phyloP scores from a whole-genome alignment of 2,329 filamentous ascomycete genomes.

The Calonectria pseudoreteaudii region DNA sequence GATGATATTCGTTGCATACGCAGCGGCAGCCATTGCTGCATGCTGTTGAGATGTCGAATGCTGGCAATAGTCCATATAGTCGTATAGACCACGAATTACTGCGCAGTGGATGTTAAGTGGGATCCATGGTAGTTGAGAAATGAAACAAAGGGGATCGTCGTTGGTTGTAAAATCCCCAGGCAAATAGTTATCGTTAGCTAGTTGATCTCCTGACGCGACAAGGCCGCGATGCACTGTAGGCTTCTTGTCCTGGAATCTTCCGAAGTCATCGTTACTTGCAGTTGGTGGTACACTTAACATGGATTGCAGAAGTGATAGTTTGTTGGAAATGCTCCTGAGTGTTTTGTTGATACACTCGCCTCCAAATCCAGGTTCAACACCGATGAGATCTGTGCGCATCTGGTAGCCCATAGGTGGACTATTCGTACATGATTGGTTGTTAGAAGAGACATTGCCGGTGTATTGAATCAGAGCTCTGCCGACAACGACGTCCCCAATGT shows the following conservation, averaged over 20 bases:
- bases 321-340: neutral
- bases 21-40: neutral
- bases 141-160: neutral
- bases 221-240: neutral
- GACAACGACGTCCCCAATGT: neutral
- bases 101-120: neutral
- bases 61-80: too few relatives aligned
- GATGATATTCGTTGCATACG: neutral
- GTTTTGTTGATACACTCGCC: neutral
- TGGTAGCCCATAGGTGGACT: too few relatives aligned
- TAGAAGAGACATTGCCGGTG: neutral
- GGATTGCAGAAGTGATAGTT: neutral
- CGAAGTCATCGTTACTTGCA: too few relatives aligned
- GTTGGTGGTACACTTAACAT: neutral
- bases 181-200: neutral
- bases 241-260: neutral
- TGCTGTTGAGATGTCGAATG: too few relatives aligned
- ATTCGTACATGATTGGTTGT: too few relatives aligned
- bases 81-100: too few relatives aligned
- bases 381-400: neutral
- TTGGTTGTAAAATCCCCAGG: neutral
- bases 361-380: neutral
- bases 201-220: neutral
- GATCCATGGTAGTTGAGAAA: neutral
- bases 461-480: neutral